Evolutionary conservation across 73 alveolate species (phyloP), one percentile per base, ranked within the genome.

Genomic region (Paramecium caudatum): DNA sequence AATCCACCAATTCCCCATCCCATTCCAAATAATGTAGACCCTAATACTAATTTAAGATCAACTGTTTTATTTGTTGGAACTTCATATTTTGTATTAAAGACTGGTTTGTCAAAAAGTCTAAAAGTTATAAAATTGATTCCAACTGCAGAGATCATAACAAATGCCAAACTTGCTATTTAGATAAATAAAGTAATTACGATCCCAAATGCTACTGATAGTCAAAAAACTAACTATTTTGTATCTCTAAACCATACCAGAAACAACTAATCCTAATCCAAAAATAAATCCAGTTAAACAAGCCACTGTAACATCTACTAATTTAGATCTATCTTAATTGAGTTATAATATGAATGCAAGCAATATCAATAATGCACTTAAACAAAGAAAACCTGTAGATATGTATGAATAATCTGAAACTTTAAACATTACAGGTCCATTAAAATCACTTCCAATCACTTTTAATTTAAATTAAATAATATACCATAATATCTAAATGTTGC

Each of bases 1-100:
- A 98, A 78, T n/a, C 99, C 99, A 43, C 97, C 92, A 13, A 97
- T 21, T 27, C 99, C 99, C 99, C 99, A 97, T 30, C 99, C 99
- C 39, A 97, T 47, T 61, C 99, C 99, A 93, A 98, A 98, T n/a
- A 97, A 48, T 2, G 95, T 96, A 1, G 99, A 92, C 13, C 99
- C 99, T 5, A 83, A 69, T 15, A 97, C 74, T 34, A 98, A 92
- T 81, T 96, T 92, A 16, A 49, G 65, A 90, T 98, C 99, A 74
- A 74, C 39, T 16, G 95, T 82, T 13, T 93, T 93, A 74, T 91
- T 93, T 0, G 92, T 69, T 10, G 98, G 98, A 17, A 97, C 85
- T 49, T 87, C 96, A 41, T 90, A 94, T 46, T 55, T 92, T 55
- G 80, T 93, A 48, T 91, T 90, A 46, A 46, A 82, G 34, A 91